Percentiles rank a stretch among this genome's conserved stretches.
phyloP scores from a whole-genome alignment of 2,329 filamentous ascomycete genomes.

The Microcyclospora pomicola region DNA sequence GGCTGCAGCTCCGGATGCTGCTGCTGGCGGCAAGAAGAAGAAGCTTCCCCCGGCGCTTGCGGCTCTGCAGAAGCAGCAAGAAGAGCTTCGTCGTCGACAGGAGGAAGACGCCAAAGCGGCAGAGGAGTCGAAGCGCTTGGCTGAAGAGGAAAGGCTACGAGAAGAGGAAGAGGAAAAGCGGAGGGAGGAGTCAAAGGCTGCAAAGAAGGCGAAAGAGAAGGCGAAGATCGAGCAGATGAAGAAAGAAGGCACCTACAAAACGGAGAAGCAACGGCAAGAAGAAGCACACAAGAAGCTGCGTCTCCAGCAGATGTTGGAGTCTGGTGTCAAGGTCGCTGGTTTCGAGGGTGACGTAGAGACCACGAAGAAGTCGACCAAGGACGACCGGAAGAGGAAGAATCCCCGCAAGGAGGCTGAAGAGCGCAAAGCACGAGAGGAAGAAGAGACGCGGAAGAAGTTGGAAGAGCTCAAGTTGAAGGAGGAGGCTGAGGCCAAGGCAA shows the following conservation, averaged over 20 bases:
- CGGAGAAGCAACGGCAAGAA: slow-evolving; percentile 73
- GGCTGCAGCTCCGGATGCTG: slow-evolving; percentile 29
- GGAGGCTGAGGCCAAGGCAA: slow-evolving; percentile 56
- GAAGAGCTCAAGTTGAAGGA: slow-evolving; percentile 38
- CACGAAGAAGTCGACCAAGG: slow-evolving; percentile 66
- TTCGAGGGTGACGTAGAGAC: slow-evolving; percentile 45
- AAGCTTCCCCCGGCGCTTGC: slow-evolving; percentile 67
- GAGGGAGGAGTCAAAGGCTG: slow-evolving; percentile 57
- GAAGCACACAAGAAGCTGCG: slow-evolving; percentile 67
- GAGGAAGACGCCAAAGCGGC: slow-evolving; percentile 43
- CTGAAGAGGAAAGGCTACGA: slow-evolving; percentile 51
- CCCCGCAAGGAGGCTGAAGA: slow-evolving; percentile 48
- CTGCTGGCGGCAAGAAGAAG: slow-evolving; percentile 61
- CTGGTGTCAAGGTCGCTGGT: slow-evolving; percentile 47
- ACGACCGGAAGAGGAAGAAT: slow-evolving; percentile 64
- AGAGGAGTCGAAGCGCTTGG: slow-evolving; percentile 19
- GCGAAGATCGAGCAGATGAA: slow-evolving; percentile 76
- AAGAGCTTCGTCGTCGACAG: slow-evolving; percentile 52
- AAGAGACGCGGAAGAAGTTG: slow-evolving; percentile 42
- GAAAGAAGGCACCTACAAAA: slow-evolving; percentile 75
- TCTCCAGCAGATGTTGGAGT: slow-evolving; percentile 71
- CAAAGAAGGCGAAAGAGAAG: slow-evolving; percentile 77
- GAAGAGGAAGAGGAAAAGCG: slow-evolving; percentile 59
- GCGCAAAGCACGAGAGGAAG: slow-evolving; percentile 33
- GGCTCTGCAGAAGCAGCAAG: slow-evolving; percentile 68